These are phyloP conservation scores for Amanita rimosa DNA, from an alignment of 768 basidiomycete species.

Conservation along the genomic window DNA sequence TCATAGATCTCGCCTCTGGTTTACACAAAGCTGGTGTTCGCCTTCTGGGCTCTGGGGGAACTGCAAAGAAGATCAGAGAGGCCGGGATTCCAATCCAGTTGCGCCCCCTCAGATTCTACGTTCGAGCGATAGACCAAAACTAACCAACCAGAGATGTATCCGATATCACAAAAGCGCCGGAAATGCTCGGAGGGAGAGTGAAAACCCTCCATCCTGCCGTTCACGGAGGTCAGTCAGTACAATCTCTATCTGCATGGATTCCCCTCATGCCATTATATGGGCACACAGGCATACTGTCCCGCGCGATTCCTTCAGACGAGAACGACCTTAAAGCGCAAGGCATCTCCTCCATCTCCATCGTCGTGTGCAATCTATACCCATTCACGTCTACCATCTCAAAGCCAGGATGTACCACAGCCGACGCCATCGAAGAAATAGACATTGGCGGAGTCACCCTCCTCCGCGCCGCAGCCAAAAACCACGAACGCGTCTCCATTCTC, in stretches of 20 bases:
- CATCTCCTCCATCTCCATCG: conserved; percentile 91
- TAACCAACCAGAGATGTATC: conserved; percentile 73
- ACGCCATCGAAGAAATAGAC: conserved; percentile 96
- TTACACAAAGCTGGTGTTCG: conserved; percentile 74
- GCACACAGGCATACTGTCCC: conserved; percentile 84
- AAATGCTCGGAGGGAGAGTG: conserved; percentile 97
- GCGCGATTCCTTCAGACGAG: conserved; percentile 84
- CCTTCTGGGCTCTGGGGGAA: conserved; percentile 91
- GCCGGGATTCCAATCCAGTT: conserved; percentile 85
- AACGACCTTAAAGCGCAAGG: conserved; percentile 71
- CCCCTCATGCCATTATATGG: conserved; percentile 7
- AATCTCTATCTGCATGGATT: not conserved
- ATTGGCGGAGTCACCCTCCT: conserved; percentile 98
- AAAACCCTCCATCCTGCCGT: conserved; percentile 98
- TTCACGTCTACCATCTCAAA: conserved; percentile 87
- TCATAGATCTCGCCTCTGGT: conserved; percentile 83
- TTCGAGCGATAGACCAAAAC: not conserved
- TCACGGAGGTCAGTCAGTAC: conserved; percentile 77
- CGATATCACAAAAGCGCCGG: conserved; percentile 93
- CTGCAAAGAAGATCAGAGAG: conserved; percentile 95
- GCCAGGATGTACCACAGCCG: conserved; percentile 80
- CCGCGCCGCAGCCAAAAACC: conserved; percentile 97
- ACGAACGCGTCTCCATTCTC: conserved; percentile 81
- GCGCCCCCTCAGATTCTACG: conserved; percentile 20
- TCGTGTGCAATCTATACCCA: conserved; percentile 98